phyloP scores from a whole-genome alignment of 2,329 filamentous ascomycete species.

The Falciphora oryzae region DNA sequence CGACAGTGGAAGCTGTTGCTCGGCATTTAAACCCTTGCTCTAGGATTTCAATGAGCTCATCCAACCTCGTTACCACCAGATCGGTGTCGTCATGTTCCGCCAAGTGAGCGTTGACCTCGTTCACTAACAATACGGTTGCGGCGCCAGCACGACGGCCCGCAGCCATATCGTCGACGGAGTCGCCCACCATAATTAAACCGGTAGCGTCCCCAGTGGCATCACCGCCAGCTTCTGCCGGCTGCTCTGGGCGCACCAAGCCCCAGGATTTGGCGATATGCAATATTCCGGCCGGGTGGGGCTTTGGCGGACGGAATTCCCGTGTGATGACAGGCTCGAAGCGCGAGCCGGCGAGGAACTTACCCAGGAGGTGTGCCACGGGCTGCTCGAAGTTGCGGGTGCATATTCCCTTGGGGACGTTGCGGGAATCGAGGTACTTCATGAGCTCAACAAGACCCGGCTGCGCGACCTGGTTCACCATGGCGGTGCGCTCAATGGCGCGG shows the following conservation, averaged over 20 bases:
- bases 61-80: constrained; percentile 62
- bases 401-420: constrained; percentile 68
- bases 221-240: not conserved
- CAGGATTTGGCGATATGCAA: constrained; percentile 76
- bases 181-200: constrained; percentile 61
- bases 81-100: constrained; percentile 71
- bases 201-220: constrained; percentile 35
- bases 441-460: constrained; percentile 73
- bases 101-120: constrained; percentile 70
- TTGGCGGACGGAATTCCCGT: constrained; percentile 74
- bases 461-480: constrained; percentile 74
- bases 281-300: constrained; percentile 84
- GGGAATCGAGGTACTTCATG: constrained; percentile 74
- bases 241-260: constrained; percentile 42
- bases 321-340: constrained; percentile 77
- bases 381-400: constrained; percentile 91
- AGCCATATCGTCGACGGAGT: constrained; percentile 89
- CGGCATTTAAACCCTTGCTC: constrained; percentile 60
- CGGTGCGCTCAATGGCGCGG: constrained; percentile 69
- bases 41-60: constrained; percentile 70
- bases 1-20: not conserved
- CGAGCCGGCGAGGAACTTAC: constrained; percentile 64
- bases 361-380: constrained; percentile 68
- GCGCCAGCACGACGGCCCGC: constrained; percentile 79
- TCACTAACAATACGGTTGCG: constrained; percentile 81